Evolutionary conservation across 2,329 filamentous ascomycete genomes (phyloP).

Genomic region (Arachnopeziza araneosa): DNA sequence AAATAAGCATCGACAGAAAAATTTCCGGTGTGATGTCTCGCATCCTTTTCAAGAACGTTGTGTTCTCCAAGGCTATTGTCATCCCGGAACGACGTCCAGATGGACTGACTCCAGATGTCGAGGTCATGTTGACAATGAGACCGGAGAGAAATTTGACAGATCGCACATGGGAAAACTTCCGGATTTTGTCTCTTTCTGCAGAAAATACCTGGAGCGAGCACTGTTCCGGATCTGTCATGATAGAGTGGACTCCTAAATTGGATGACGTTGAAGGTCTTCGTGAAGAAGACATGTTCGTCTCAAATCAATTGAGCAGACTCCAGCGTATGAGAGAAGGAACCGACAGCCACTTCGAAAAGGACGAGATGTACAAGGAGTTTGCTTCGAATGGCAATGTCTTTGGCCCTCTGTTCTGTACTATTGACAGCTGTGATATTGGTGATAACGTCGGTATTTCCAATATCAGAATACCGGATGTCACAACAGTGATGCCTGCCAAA

Average conservation of each 20-base stretch:
- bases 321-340: not conserved
- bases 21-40: slow-evolving; percentile 37
- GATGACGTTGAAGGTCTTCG: not conserved
- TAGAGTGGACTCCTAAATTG: not conserved
- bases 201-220: not conserved
- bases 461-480: slow-evolving; percentile 34
- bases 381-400: not conserved
- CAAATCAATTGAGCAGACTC: not conserved
- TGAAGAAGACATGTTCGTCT: not conserved
- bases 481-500: slow-evolving; percentile 37
- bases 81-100: not conserved
- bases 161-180: not conserved
- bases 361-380: not conserved
- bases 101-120: not conserved
- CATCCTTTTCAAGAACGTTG: slow-evolving; percentile 11
- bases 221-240: not conserved
- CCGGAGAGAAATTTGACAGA: not conserved
- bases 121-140: not conserved
- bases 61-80: not conserved
- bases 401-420: not conserved
- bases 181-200: not conserved
- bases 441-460: not conserved
- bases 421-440: not conserved
- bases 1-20: slow-evolving; percentile 22
- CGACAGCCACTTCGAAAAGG: not conserved